phyloP scores from a whole-genome alignment of 1,284 basidiomycete genomes.

The Ganoderma multipileum region DNA sequence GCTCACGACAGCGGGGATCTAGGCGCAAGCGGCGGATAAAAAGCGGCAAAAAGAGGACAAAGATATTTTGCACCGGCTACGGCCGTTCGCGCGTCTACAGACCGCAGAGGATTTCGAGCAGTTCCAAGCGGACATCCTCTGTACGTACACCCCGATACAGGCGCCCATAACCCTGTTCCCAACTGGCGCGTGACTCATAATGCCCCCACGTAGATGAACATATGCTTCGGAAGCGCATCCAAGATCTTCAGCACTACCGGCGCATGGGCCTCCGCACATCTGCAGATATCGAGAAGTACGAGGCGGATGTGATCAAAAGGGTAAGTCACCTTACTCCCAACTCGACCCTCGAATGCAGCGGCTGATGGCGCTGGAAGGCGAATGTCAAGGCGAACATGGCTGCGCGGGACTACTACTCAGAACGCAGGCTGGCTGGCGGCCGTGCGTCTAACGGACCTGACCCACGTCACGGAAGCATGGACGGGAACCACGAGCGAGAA shows the following conservation, averaged over 20 bases:
- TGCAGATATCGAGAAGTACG: slow-evolving; percentile 91
- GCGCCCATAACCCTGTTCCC: slow-evolving; percentile 37
- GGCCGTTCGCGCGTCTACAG: slow-evolving; percentile 93
- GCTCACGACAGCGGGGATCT: slow-evolving; percentile 11
- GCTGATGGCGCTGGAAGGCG: slow-evolving; percentile 42
- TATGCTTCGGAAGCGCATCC: slow-evolving; percentile 83
- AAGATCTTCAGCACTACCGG: slow-evolving; percentile 89
- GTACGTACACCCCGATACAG: slow-evolving; percentile 45
- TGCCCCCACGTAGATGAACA: slow-evolving; percentile 71
- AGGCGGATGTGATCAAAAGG: slow-evolving; percentile 74
- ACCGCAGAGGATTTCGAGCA: slow-evolving; percentile 92
- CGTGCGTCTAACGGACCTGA: slow-evolving; percentile 67
- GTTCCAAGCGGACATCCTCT: slow-evolving; percentile 89
- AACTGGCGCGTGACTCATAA: slow-evolving; percentile 4
- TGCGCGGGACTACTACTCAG: slow-evolving; percentile 63
- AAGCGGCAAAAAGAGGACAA: slow-evolving; percentile 92
- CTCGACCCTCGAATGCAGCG: background rate
- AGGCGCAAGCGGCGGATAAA: slow-evolving; percentile 93
- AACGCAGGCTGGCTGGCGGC: slow-evolving; percentile 54
- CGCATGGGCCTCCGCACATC: slow-evolving; percentile 82
- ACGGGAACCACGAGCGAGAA: slow-evolving; percentile 64
- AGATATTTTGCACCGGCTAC: slow-evolving; percentile 88
- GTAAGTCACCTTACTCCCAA: slow-evolving; percentile 49
- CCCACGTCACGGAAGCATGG: slow-evolving; percentile 56
- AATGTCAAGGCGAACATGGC: slow-evolving; percentile 60